Evolutionary conservation across 345 rosid species (phyloP).

Genomic region (Lepidium africanum): DNA sequence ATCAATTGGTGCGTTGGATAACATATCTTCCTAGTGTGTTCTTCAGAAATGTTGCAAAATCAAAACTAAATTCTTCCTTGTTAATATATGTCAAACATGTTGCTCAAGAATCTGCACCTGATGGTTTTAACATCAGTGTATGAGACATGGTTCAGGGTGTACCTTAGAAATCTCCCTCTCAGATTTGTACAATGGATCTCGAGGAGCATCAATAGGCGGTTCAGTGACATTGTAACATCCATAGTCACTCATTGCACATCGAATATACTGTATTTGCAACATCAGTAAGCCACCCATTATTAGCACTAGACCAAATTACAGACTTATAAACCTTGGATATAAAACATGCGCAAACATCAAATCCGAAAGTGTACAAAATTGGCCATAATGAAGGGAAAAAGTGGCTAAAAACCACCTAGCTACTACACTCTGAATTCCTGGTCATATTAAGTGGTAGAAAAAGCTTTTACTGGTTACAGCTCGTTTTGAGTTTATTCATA

Average conservation of each 20-base stretch:
- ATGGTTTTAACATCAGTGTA: not conserved
- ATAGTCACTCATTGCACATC: constrained; percentile 76
- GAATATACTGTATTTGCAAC: constrained; percentile 60
- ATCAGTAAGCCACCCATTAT: not conserved
- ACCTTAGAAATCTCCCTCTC: constrained; percentile 80
- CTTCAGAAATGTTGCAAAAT: not conserved
- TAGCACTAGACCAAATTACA: not conserved
- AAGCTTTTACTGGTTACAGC: not conserved
- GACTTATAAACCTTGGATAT: not conserved
- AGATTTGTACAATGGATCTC: constrained; percentile 81
- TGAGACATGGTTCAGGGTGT: constrained; percentile 4
- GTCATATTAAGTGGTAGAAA: not conserved
- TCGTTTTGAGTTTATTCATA: not conserved
- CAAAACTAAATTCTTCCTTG: not conserved
- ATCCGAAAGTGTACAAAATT: not conserved
- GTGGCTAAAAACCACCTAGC: not conserved
- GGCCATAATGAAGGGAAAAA: not conserved
- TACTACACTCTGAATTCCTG: not conserved
- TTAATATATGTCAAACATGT: not conserved
- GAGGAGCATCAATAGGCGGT: constrained; percentile 85
- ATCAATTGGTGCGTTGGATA: not conserved
- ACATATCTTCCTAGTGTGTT: not conserved
- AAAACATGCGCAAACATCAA: not conserved
- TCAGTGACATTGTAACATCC: constrained; percentile 82
- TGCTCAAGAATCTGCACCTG: not conserved